These are phyloP conservation scores for Penicillium herquei DNA, from an alignment of 495 filamentous ascomycete species.

Conservation along the genomic window DNA sequence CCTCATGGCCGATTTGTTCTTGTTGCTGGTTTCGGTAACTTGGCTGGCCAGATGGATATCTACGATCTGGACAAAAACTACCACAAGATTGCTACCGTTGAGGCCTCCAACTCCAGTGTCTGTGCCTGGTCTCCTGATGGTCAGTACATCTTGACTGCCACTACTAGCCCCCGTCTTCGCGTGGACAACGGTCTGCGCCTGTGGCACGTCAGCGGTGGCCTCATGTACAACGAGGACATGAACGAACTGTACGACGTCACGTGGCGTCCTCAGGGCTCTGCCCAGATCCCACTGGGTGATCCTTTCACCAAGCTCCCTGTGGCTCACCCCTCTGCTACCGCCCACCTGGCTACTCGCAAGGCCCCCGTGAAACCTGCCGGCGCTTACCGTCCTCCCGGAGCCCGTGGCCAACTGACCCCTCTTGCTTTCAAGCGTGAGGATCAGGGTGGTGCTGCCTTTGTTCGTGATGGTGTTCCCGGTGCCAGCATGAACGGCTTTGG, in stretches of 20 bases:
- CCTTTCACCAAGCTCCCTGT: conserved; percentile 73
- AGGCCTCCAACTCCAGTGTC: conserved; percentile 91
- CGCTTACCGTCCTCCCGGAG: conserved; percentile 95
- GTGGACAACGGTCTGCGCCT: conserved; percentile 96
- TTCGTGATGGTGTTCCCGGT: conserved; percentile 70
- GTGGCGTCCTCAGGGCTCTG: conserved; percentile 75
- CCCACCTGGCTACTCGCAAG: conserved; percentile 80
- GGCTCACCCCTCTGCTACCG: conserved; percentile 80
- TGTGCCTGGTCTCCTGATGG: conserved; percentile 97
- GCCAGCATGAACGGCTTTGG: conserved; percentile 77
- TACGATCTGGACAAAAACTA: conserved; percentile 94
- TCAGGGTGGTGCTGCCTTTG: conserved; percentile 87
- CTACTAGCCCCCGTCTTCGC: conserved; percentile 87
- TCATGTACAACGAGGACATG: conserved; percentile 96
- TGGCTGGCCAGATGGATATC: conserved; percentile 95
- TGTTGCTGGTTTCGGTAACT: conserved; percentile 94
- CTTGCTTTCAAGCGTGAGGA: conserved; percentile 97
- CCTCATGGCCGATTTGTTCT: conserved; percentile 89
- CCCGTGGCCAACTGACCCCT: conserved; percentile 82
- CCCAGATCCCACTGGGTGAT: conserved; percentile 62
- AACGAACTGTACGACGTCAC: conserved; percentile 88
- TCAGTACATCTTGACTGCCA: conserved; percentile 91
- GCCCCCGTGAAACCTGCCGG: conserved; percentile 92
- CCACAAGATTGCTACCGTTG: conserved; percentile 86
- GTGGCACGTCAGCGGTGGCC: conserved; percentile 85